Percentiles rank a stretch among this genome's conserved stretches.
Evolutionary conservation across 2,329 filamentous ascomycete genomes (phyloP).

Genomic region (Leptodontidium sp.): DNA sequence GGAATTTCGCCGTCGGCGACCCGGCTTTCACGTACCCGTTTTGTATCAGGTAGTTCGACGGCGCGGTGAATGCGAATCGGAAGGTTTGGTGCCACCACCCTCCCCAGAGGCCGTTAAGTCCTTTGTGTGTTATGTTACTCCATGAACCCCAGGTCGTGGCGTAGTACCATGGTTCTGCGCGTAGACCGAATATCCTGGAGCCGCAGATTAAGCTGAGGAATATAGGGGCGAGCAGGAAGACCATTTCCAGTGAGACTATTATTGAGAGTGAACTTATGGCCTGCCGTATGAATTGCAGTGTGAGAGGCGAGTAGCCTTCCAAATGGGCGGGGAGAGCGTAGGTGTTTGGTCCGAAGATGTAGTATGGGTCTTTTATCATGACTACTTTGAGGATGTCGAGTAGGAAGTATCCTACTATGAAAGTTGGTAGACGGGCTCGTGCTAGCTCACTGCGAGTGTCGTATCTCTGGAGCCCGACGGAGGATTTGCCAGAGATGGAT

Average conservation of each 20-base stretch:
- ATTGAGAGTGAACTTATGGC: conserved; percentile 64
- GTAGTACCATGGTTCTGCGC: conserved; percentile 68
- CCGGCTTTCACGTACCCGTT: conserved; percentile 51
- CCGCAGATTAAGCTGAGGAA: conserved; percentile 59
- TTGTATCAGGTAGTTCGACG: conserved; percentile 57
- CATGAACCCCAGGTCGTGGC: conserved; percentile 64
- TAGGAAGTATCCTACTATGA: conserved; percentile 67
- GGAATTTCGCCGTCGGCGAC: conserved; percentile 45
- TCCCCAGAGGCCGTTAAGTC: conserved; percentile 84
- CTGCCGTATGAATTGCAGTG: conserved; percentile 64
- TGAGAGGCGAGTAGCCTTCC: conserved; percentile 51
- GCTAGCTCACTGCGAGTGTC: conserved; percentile 56
- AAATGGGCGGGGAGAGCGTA: conserved; percentile 56
- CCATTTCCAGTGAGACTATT: conserved; percentile 64
- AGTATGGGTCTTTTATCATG: conserved; percentile 83
- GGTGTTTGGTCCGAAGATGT: conserved; percentile 61
- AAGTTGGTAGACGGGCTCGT: conserved; percentile 52
- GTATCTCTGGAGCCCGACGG: conserved; percentile 56
- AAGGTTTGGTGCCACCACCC: conserved; percentile 93
- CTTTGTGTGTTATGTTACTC: conserved; percentile 67
- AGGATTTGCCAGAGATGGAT: conserved; percentile 49
- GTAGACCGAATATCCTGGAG: conserved; percentile 59
- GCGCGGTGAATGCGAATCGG: conserved; percentile 73
- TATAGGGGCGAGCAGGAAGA: conserved; percentile 68
- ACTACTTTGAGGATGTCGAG: conserved; percentile 75